phyloP scores from a whole-genome alignment of 1,284 basidiomycete species.

The Lentinus polychrous region DNA sequence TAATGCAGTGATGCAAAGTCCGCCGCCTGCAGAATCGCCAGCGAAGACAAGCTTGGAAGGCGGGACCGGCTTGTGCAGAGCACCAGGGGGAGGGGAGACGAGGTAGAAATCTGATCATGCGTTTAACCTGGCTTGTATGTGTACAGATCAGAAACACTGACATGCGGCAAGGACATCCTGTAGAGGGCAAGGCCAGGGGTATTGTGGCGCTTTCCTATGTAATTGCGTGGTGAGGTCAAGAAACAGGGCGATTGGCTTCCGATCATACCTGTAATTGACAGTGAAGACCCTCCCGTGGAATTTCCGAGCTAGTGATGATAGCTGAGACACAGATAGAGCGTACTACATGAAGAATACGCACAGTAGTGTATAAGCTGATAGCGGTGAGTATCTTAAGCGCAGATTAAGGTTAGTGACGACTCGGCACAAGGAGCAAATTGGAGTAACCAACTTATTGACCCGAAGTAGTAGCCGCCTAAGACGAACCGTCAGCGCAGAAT shows the following conservation, averaged over 20 bases:
- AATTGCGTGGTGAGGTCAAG: constrained; percentile 20
- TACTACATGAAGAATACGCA: constrained; percentile 18
- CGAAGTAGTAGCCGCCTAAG: constrained; percentile 58
- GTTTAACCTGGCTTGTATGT: neutral
- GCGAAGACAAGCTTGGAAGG: constrained; percentile 74
- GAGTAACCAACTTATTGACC: constrained; percentile 47
- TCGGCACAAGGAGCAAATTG: constrained; percentile 9
- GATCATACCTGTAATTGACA: constrained; percentile 46
- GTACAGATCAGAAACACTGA: constrained; percentile 20
- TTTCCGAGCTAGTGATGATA: constrained; percentile 47
- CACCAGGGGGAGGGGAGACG: constrained; percentile 63
- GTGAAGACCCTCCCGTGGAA: constrained; percentile 65
- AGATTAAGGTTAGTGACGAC: constrained; percentile 8
- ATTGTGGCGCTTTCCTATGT: constrained; percentile 69
- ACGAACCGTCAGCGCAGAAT: neutral
- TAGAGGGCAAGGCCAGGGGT: constrained; percentile 83
- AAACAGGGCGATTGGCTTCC: constrained; percentile 12
- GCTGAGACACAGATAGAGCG: neutral
- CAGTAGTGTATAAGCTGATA: constrained; percentile 60
- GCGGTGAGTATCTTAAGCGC: constrained; percentile 56
- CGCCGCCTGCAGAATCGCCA: constrained; percentile 84
- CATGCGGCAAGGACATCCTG: constrained; percentile 78
- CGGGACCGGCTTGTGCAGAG: constrained; percentile 61
- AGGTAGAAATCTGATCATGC: constrained; percentile 67
- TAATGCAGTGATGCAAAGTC: constrained; percentile 59